These are phyloP conservation scores for Lentinula aciculospora DNA, from an alignment of 768 basidiomycete genomes.

Conservation along the genomic window DNA sequence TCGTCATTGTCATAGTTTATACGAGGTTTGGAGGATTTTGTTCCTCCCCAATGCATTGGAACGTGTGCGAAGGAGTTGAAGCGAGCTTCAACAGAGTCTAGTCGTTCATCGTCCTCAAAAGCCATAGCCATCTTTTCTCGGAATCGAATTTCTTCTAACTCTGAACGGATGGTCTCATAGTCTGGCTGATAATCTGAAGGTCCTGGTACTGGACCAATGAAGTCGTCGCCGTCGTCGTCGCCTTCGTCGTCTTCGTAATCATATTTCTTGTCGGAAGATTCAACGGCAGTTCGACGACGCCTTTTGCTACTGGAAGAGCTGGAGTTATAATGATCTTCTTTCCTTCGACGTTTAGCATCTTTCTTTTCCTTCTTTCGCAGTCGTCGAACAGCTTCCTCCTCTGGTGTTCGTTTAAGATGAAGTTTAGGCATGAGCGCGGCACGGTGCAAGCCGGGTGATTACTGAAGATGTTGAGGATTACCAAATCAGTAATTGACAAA, in stretches of 20 bases:
- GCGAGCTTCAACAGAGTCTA: conserved; percentile 56
- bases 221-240: conserved; percentile 16
- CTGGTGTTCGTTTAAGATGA: conserved; percentile 57
- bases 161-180: conserved; percentile 43
- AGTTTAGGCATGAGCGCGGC: conserved; percentile 29
- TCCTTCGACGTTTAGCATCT: conserved; percentile 24
- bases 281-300: conserved; percentile 16
- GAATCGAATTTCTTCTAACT: conserved; percentile 62
- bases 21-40: neutral
- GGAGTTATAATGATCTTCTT: conserved; percentile 11
- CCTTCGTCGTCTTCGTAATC: conserved; percentile 41
- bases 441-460: neutral
- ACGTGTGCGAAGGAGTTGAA: conserved; percentile 69
- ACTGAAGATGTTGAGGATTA: too few species aligned
- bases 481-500: neutral
- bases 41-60: conserved; percentile 31
- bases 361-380: conserved; percentile 33
- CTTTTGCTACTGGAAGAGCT: conserved; percentile 18
- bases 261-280: conserved; percentile 32
- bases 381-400: conserved; percentile 46
- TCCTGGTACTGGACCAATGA: conserved; percentile 6
- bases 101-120: conserved; percentile 64
- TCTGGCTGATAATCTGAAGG: conserved; percentile 26
- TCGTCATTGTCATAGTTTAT: conserved; percentile 27
- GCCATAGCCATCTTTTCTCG: conserved; percentile 70